Conservation (phyloP, 495 filamentous ascomycete species). For the Parachaetomium inaequale region DNA sequence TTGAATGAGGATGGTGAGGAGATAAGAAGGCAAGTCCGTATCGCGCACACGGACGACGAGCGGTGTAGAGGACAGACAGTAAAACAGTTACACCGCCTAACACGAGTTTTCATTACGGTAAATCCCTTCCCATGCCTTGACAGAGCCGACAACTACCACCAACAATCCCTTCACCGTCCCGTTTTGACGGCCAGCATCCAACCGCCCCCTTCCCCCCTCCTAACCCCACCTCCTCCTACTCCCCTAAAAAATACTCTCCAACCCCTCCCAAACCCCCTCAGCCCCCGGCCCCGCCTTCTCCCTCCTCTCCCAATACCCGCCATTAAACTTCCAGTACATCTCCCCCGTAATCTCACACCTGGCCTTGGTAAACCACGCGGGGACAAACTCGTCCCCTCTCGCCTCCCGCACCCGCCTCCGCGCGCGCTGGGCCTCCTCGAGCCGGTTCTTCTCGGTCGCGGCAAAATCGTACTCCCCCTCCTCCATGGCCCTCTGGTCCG, state of each 20-base stretch:
- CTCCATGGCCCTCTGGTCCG: slow-evolving; percentile 98
- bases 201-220: not conserved
- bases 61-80: no score
- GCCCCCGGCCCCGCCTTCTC: slow-evolving; percentile 52
- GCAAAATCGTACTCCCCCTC: slow-evolving; percentile 92
- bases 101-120: not conserved
- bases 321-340: slow-evolving; percentile 84
- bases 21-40: no score
- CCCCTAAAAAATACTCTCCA: slow-evolving; percentile 35
- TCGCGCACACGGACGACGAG: no score
- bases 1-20: no score
- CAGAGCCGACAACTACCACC: not conserved
- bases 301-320: slow-evolving; percentile 78
- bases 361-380: slow-evolving; percentile 78
- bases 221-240: not conserved
- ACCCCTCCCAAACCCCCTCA: slow-evolving; percentile 42
- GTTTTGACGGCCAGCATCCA: not conserved
- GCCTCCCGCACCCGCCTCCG: slow-evolving; percentile 68
- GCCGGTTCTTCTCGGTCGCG: slow-evolving; percentile 87
- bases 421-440: slow-evolving; percentile 90
- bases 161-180: not conserved
- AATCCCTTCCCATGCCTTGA: not conserved
- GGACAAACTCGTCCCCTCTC: slow-evolving; percentile 73
- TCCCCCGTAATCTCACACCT: slow-evolving; percentile 78
- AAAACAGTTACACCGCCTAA: not conserved